Evolutionary conservation across 2,329 filamentous ascomycete genomes (phyloP).

Genomic region (Pyricularia sp.): DNA sequence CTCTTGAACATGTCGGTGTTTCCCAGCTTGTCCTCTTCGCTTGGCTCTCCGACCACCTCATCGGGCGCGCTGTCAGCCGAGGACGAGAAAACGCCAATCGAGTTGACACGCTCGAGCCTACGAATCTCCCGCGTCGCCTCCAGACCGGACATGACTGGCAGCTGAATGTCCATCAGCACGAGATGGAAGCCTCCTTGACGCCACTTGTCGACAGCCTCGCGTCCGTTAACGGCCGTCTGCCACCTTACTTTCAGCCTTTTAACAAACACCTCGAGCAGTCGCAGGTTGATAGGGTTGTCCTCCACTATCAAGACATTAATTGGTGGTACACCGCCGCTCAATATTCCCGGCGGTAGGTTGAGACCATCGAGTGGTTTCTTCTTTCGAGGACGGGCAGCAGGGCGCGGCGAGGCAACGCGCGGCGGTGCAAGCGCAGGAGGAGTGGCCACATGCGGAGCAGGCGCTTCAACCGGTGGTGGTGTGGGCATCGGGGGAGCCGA

Average conservation of each 20-base stretch:
- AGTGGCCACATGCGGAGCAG: constrained; percentile 40
- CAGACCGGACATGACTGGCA: constrained; percentile 92
- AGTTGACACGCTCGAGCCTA: constrained; percentile 79
- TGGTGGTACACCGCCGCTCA: constrained; percentile 79
- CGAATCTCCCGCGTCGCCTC: constrained; percentile 94
- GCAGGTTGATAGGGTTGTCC: constrained; percentile 96
- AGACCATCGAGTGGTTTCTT: constrained; percentile 41
- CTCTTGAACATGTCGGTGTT: constrained; percentile 77
- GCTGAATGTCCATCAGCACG: constrained; percentile 96
- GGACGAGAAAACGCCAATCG: constrained; percentile 84
- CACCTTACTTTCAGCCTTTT: constrained; percentile 91
- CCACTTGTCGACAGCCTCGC: constrained; percentile 91
- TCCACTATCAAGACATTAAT: constrained; percentile 98
- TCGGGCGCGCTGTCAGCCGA: constrained; percentile 41
- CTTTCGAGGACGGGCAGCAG: constrained; percentile 35
- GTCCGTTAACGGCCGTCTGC: constrained; percentile 94
- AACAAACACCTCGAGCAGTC: constrained; percentile 89
- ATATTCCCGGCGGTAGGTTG: constrained; percentile 49
- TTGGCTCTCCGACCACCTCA: constrained; percentile 34
- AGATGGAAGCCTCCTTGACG: constrained; percentile 85
- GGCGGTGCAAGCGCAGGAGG: constrained; percentile 21
- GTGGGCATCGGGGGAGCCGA: constrained; percentile 15
- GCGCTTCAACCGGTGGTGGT: constrained; percentile 30
- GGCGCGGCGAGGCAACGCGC: constrained; percentile 38
- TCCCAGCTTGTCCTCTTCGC: constrained; percentile 59